Conservation (phyloP, 306 rosid genomes). For the Gastrolobium villosum region DNA sequence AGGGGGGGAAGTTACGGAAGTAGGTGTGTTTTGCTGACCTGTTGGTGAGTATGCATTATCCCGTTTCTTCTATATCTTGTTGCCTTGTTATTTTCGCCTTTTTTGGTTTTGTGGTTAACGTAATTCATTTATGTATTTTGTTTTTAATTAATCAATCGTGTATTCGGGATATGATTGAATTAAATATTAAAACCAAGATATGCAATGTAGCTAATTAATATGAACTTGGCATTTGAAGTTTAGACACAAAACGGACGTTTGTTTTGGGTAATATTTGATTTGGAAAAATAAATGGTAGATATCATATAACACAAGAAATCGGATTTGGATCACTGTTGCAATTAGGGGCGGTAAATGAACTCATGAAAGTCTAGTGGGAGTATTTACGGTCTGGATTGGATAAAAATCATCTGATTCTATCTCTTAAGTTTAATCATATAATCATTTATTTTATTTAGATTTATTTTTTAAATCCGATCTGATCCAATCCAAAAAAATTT, state of each 20-base stretch:
- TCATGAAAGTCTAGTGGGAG: too few relatives aligned
- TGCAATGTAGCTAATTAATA: neutral
- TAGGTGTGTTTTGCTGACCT: constrained; percentile 4
- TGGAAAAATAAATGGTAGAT: neutral
- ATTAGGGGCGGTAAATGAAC: neutral
- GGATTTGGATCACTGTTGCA: constrained; percentile 21
- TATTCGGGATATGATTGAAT: neutral
- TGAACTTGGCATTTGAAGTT: neutral
- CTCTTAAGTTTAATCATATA: too few relatives aligned
- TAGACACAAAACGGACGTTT: neutral
- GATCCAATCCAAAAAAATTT: too few relatives aligned
- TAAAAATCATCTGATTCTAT: too few relatives aligned
- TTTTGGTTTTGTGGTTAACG: neutral
- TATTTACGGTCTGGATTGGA: too few relatives aligned
- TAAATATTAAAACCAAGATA: neutral
- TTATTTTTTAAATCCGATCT: too few relatives aligned
- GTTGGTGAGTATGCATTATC: neutral
- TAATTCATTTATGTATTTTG: neutral
- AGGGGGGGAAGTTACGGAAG: neutral
- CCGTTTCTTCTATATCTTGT: neutral
- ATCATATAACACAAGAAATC: neutral
- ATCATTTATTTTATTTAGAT: too few relatives aligned
- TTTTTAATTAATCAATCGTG: neutral
- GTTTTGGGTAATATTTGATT: neutral
- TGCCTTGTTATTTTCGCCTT: neutral